phyloP scores from a whole-genome alignment of 2,329 filamentous ascomycete species.

The Talaromyces sp. region DNA sequence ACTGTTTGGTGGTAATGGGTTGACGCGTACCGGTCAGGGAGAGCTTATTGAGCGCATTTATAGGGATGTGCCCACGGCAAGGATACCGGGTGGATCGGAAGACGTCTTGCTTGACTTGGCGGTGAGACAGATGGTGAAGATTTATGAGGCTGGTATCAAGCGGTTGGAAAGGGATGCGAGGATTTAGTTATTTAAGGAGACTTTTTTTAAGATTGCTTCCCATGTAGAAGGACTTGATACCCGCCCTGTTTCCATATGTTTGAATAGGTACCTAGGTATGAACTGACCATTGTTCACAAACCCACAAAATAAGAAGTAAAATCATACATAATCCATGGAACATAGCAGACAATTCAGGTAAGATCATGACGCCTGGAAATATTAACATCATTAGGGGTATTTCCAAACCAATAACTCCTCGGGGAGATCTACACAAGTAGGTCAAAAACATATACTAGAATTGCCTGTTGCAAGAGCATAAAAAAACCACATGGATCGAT shows the following conservation, averaged over 20 bases:
- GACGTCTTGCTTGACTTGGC: conserved; percentile 68
- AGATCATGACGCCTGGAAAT: background rate
- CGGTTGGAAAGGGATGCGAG: conserved; percentile 23
- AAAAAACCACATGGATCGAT: background rate
- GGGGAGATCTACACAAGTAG: background rate
- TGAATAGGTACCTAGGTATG: background rate
- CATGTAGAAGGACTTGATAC: background rate
- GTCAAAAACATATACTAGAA: background rate
- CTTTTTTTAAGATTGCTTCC: background rate
- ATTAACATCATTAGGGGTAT: conserved; percentile 2
- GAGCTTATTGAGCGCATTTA: conserved; percentile 66
- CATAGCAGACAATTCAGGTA: background rate
- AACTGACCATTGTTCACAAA: background rate
- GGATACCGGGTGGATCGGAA: conserved; percentile 65
- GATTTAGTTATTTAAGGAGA: conserved; percentile 14
- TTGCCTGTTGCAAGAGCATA: background rate
- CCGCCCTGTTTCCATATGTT: background rate
- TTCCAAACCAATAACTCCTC: conserved; percentile 1
- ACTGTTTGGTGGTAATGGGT: conserved; percentile 70
- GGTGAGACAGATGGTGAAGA: conserved; percentile 65
- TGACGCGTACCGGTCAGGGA: conserved; percentile 63
- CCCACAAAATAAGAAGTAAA: background rate
- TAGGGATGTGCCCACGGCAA: conserved; percentile 57
- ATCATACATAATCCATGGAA: background rate
- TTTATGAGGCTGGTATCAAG: conserved; percentile 45